These are phyloP conservation scores for Lentinula detonsa DNA, from an alignment of 768 basidiomycete genomes.

Conservation along the genomic window DNA sequence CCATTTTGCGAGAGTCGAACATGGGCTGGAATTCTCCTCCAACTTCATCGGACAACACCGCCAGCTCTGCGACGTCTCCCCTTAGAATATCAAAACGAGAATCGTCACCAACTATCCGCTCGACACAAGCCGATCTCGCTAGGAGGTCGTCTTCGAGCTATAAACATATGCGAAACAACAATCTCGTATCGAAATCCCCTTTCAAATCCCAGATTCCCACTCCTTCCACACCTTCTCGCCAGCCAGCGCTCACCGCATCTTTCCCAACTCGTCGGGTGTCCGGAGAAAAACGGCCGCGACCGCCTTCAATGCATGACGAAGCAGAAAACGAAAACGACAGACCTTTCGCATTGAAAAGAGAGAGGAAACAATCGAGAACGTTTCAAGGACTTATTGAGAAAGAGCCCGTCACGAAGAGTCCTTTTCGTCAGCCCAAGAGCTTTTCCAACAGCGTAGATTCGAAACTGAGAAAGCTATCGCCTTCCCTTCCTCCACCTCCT, in stretches of 20 bases:
- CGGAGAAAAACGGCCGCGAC: slow-evolving; percentile 74
- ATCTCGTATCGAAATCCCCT: slow-evolving; percentile 82
- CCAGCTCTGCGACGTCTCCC: slow-evolving; percentile 45
- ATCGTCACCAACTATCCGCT: slow-evolving; percentile 28
- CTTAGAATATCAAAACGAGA: slow-evolving; percentile 74
- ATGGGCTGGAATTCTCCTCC: slow-evolving; percentile 56
- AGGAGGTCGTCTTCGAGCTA: slow-evolving; percentile 75
- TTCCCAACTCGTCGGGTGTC: slow-evolving; percentile 48
- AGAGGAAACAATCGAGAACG: slow-evolving; percentile 68
- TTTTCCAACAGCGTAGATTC: neutral
- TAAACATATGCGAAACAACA: slow-evolving; percentile 69
- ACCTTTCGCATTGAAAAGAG: slow-evolving; percentile 63
- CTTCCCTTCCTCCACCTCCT: slow-evolving; percentile 3
- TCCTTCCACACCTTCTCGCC: slow-evolving; percentile 32
- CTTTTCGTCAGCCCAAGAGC: slow-evolving; percentile 45
- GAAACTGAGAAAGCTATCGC: neutral
- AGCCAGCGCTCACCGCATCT: slow-evolving; percentile 25
- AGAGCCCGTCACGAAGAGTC: slow-evolving; percentile 79
- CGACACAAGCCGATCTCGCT: slow-evolving; percentile 43
- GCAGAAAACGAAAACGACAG: slow-evolving; percentile 65
- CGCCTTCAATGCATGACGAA: slow-evolving; percentile 64
- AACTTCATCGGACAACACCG: slow-evolving; percentile 24
- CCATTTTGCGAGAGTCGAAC: slow-evolving; percentile 57
- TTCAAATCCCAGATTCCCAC: slow-evolving; percentile 66
- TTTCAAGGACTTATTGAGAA: slow-evolving; percentile 69